Evolutionary conservation across 139 green algal species (phyloP), one percentile per base, ranked within the genome.

Genomic region (Chlorella sp.): DNA sequence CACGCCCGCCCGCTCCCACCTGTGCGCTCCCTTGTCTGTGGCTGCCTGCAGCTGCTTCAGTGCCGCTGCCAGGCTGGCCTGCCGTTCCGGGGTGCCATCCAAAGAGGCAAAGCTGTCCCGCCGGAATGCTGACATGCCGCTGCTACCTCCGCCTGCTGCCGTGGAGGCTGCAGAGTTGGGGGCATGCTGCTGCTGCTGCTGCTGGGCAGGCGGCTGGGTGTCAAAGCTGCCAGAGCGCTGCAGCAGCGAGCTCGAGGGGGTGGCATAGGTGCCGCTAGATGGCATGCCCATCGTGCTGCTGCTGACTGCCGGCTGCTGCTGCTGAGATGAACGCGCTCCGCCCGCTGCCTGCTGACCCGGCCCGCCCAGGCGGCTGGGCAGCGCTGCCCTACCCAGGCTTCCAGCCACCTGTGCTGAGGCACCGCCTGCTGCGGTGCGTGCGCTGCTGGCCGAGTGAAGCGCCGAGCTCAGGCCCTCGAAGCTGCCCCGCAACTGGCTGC

Each of bases 41-140:
- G 71, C 80, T 7, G 71, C 83, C 69, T 89, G 85, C 89, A 92
- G 39, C 40, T 88, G 78, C 40, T 79, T 36, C 78, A 87, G 48
- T 64, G 39, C 64, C 1, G 37, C 34, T 4, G 5, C 11, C 61
- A 90, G 61, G 32, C 68, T 30, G 32, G 53, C 86, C 75, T 89
- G 75, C 18, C 36, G 75, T 0, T 77, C 86, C 0, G 75, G 76
- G 18, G 85, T 82, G 69, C 85, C 71, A 4, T 82, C 85, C 42
- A 71, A 4, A 2, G 69, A 76, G 28, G 53, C 86, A 32, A 85
- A 64, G 86, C 86, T 85, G 86, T 85, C 69, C 2, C 75, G 57
- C 0, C 75, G 57, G 71, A 82, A 18, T 3, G 53, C 71, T n/a
- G 32, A 18, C 66, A 68, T 18, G 26, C 48, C 48, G 48, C 48